Conservation (phyloP, 1,284 basidiomycete species). For the Volvariella surrecta region DNA sequence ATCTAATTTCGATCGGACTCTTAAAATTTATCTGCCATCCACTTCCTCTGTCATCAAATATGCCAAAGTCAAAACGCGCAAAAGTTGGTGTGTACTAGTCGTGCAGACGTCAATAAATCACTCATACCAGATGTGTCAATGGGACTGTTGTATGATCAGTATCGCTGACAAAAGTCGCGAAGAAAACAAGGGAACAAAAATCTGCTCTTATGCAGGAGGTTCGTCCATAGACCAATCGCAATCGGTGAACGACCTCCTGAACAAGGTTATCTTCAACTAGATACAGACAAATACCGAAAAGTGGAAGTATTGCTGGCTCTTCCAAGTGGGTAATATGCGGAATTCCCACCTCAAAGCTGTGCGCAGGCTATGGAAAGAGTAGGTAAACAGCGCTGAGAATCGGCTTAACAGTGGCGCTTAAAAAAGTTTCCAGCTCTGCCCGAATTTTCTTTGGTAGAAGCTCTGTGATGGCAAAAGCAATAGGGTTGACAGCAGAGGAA, state of each 20-base stretch:
- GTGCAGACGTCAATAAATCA: neutral
- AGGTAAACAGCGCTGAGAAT: constrained; percentile 20
- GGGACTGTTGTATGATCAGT: constrained; percentile 31
- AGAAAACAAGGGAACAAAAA: constrained; percentile 84
- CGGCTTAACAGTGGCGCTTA: constrained; percentile 8
- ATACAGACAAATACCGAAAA: constrained; percentile 74
- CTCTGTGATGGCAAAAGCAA: constrained; percentile 92
- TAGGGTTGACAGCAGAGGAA: constrained; percentile 84
- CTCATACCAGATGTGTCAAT: constrained; percentile 9
- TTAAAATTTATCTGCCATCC: constrained; percentile 4
- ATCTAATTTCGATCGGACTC: no score
- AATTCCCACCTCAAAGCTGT: constrained; percentile 94
- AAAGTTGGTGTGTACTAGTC: constrained; percentile 58
- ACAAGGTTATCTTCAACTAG: constrained; percentile 26
- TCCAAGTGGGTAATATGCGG: constrained; percentile 91
- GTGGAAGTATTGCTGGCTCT: constrained; percentile 94
- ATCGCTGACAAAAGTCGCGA: constrained; percentile 70
- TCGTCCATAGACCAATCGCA: constrained; percentile 15
- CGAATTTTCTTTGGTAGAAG: constrained; percentile 92
- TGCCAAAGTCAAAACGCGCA: constrained; percentile 85
- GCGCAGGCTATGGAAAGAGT: constrained; percentile 91
- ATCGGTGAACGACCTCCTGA: constrained; percentile 3
- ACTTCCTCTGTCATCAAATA: constrained; percentile 26
- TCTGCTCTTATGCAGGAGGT: constrained; percentile 78
- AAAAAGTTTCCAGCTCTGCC: constrained; percentile 48